A percentile compares a stretch with the other conserved stretches of the same genome.
phyloP scores from a whole-genome alignment of 176 grass and related monocot genomes.

The Musa schizocarpa region DNA sequence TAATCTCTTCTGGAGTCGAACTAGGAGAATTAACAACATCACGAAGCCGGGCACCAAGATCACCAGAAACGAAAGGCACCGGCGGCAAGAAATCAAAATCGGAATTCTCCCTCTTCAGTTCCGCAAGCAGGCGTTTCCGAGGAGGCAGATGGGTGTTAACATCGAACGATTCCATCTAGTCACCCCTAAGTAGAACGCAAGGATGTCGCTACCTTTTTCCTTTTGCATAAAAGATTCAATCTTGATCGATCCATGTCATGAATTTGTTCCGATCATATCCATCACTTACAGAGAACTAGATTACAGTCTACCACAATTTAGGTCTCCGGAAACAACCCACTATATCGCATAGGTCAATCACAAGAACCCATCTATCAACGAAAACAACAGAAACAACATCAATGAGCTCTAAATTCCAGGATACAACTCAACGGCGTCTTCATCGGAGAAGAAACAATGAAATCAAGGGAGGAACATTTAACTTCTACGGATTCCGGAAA shows the following conservation, averaged over 20 bases:
- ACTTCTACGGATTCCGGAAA: no score
- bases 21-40: constrained; percentile 44
- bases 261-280: background rate
- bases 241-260: background rate
- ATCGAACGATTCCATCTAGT: constrained; percentile 66
- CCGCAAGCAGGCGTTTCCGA: constrained; percentile 87
- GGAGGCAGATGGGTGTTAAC: constrained; percentile 77
- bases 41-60: constrained; percentile 46
- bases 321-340: background rate
- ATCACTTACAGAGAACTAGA: background rate
- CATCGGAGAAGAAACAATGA: no score
- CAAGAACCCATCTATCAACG: background rate
- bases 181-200: no score
- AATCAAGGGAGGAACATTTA: no score
- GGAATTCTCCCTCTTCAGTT: constrained; percentile 45
- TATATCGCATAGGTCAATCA: background rate
- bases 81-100: constrained; percentile 28
- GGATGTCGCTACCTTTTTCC: background rate
- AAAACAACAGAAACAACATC: background rate
- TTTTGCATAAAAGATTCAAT: background rate
- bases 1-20: constrained; percentile 46
- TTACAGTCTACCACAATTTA: background rate
- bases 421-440: background rate
- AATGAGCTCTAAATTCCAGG: background rate
- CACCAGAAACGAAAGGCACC: constrained; percentile 31